A percentile compares a stretch with the other conserved stretches of the same genome.
phyloP scores from a whole-genome alignment of 441 rosid species.

The Breynia disticha region DNA sequence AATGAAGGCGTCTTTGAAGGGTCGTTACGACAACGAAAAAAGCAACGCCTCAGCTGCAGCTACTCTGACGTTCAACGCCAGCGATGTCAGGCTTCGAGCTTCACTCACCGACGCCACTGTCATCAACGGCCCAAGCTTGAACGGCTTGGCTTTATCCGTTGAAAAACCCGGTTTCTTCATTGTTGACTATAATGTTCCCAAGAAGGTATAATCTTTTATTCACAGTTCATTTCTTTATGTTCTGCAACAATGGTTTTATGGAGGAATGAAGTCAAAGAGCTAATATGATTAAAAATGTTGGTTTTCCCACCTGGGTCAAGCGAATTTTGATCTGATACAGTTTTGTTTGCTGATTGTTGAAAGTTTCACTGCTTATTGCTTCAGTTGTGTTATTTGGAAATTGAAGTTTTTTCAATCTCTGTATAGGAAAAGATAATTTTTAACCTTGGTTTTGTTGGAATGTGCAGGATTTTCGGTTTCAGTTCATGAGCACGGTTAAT shows the following conservation, averaged over 20 bases:
- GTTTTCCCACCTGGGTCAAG: background rate
- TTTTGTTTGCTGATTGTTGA: background rate
- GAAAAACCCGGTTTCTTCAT: slow-evolving; percentile 87
- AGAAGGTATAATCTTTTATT: slow-evolving; percentile 35
- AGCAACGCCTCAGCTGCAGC: slow-evolving; percentile 53
- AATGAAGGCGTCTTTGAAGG: slow-evolving; percentile 83
- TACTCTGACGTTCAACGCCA: slow-evolving; percentile 42
- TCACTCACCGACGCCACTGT: slow-evolving; percentile 81
- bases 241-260: too few species aligned
- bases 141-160: slow-evolving; percentile 57
- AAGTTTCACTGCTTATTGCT: background rate
- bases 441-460: too few species aligned
- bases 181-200: slow-evolving; percentile 79
- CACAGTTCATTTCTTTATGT: background rate
- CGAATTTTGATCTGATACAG: background rate
- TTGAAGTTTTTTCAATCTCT: background rate
- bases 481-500: slow-evolving; percentile 78
- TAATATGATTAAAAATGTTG: background rate
- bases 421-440: too few species aligned
- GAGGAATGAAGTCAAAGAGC: too few species aligned
- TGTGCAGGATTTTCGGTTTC: slow-evolving; percentile 82
- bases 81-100: slow-evolving; percentile 70
- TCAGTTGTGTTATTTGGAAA: background rate
- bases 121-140: slow-evolving; percentile 66
- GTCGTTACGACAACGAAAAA: slow-evolving; percentile 54